A percentile compares a stretch with the other conserved stretches of the same genome.
Conservation (phyloP, 1,139 yeast species). For the Sugiyamaella sp. region DNA sequence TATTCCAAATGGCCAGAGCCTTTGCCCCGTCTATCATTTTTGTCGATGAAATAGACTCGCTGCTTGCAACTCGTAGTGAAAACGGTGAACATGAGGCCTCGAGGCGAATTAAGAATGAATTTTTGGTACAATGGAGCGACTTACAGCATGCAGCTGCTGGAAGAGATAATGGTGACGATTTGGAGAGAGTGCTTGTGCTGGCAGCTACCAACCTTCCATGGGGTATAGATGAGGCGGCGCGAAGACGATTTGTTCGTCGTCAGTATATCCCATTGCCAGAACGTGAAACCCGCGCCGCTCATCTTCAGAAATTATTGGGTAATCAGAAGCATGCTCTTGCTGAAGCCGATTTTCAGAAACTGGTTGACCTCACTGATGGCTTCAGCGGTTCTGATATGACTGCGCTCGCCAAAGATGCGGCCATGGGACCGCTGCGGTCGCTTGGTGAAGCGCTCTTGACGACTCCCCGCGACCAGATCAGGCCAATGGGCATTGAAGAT, state of each 20-base stretch:
- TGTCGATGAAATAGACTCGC: conserved; percentile 94
- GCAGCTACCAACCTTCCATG: conserved; percentile 98
- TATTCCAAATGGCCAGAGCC: conserved; percentile 81
- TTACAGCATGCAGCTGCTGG: conserved; percentile 94
- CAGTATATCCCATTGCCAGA: conserved; percentile 97
- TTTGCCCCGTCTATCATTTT: conserved; percentile 93
- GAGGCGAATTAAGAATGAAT: conserved; percentile 90
- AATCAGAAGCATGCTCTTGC: conserved; percentile 72
- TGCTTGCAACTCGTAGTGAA: conserved; percentile 79
- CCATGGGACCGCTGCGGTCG: conserved; percentile 95
- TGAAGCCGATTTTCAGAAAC: conserved; percentile 61
- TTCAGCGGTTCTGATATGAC: conserved; percentile 95
- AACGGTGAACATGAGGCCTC: conserved; percentile 90
- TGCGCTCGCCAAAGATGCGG: conserved; percentile 95
- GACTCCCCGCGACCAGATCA: conserved; percentile 82
- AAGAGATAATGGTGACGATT: conserved; percentile 51
- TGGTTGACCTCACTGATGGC: conserved; percentile 71
- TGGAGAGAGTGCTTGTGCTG: conserved; percentile 79
- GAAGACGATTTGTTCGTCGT: conserved; percentile 89
- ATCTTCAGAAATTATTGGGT: conserved; percentile 66
- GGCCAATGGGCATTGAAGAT: conserved; percentile 78
- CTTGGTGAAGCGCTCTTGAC: conserved; percentile 84
- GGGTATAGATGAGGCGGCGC: conserved; percentile 98
- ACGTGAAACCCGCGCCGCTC: conserved; percentile 74
- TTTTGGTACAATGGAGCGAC: conserved; percentile 94